Percentiles rank a stretch among this genome's conserved stretches.
Conservation (phyloP, 805 yeast genomes). For the Barnettozyma botsteinii region DNA sequence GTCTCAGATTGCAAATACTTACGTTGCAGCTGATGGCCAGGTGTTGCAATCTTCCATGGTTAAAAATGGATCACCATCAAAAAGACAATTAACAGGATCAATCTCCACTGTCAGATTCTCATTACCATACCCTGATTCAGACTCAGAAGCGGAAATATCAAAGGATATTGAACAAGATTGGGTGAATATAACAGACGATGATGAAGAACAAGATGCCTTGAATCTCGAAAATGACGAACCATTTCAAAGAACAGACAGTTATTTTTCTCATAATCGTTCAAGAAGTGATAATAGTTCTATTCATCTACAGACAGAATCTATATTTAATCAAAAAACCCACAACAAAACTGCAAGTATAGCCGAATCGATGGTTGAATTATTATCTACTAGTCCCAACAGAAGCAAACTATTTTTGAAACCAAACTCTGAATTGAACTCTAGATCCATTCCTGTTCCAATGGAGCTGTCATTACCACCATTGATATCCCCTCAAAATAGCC, state of each 20-base stretch:
- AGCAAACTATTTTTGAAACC: constrained; percentile 29
- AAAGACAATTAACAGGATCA: constrained; percentile 23
- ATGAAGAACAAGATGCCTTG: constrained; percentile 12
- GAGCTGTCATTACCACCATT: constrained; percentile 33
- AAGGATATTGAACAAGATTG: constrained; percentile 1
- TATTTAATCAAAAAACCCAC: constrained; percentile 6
- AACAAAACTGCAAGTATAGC: constrained; percentile 10
- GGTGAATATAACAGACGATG: constrained; percentile 9
- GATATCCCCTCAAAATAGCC: constrained; percentile 30
- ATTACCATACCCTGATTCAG: constrained; percentile 12
- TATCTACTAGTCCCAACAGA: constrained; percentile 18
- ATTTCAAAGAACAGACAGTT: background rate
- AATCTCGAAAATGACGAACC: constrained; percentile 7
- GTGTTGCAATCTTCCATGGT: constrained; percentile 26
- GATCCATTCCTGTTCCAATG: constrained; percentile 32
- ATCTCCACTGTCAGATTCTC: constrained; percentile 26
- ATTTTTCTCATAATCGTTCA: background rate
- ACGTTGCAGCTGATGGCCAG: constrained; percentile 23
- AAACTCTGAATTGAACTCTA: constrained; percentile 31
- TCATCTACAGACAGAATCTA: background rate
- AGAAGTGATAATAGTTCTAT: background rate
- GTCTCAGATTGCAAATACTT: constrained; percentile 13
- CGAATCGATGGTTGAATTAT: constrained; percentile 18
- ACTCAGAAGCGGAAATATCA: constrained; percentile 1
- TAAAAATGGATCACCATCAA: constrained; percentile 24